phyloP scores from a whole-genome alignment of 805 yeast species.

The Yarrowia osloensis region DNA sequence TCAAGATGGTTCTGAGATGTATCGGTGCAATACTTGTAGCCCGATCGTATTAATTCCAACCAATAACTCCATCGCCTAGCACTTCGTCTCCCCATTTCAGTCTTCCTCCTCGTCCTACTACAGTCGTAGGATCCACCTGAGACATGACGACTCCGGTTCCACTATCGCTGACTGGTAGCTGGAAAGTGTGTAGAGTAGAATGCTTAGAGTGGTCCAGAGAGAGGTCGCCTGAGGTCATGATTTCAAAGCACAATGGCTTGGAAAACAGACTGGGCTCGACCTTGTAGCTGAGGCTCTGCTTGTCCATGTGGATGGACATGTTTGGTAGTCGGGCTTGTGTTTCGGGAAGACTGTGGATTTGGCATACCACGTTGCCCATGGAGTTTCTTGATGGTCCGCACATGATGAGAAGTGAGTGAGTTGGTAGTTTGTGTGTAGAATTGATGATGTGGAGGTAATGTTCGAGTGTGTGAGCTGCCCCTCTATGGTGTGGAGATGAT shows the following conservation, averaged over 20 bases:
- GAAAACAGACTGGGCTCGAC: conserved; percentile 17
- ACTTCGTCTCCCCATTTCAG: not conserved
- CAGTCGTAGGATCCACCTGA: not conserved
- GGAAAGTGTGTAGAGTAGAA: not conserved
- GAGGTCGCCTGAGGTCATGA: conserved; percentile 20
- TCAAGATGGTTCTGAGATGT: not conserved
- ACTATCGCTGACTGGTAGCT: not conserved
- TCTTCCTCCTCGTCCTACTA: conserved; percentile 21
- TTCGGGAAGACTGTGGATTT: not conserved
- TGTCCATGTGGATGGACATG: conserved; percentile 15
- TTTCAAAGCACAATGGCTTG: conserved; percentile 13
- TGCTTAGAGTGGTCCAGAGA: not conserved
- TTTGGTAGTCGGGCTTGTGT: not conserved
- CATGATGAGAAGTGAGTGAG: not conserved
- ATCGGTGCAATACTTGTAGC: no score
- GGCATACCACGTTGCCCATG: conserved; percentile 1
- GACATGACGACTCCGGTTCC: not conserved
- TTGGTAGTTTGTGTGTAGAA: not conserved
- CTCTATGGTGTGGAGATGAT: no score
- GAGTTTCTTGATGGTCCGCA: conserved; percentile 14
- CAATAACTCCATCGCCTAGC: conserved; percentile 25
- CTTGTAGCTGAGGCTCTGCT: not conserved
- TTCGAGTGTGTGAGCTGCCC: no score
- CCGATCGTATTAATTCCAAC: not conserved
- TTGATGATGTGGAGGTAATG: not conserved